A percentile compares a stretch with the other conserved stretches of the same genome.
phyloP scores from a whole-genome alignment of 164 flowering plant genomes.

The Vitis amurensis region DNA sequence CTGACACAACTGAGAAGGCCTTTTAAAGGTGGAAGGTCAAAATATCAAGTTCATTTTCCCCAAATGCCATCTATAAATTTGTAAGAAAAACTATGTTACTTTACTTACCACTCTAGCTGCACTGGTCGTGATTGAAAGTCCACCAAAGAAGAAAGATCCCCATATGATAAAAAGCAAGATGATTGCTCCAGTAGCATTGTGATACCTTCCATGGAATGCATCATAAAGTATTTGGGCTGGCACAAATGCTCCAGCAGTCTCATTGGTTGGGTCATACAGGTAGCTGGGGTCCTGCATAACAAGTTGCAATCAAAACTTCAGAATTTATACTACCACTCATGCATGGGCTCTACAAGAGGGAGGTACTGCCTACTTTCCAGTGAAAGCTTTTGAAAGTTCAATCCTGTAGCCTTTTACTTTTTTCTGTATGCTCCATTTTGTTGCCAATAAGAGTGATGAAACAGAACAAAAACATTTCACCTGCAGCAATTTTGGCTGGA shows the following conservation, averaged over 20 bases:
- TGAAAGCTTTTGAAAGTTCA: no score
- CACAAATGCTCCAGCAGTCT: constrained; percentile 67
- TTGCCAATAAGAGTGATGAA: no score
- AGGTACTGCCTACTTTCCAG: no score
- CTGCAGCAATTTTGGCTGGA: no score
- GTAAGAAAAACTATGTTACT: neutral
- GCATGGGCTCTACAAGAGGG: neutral
- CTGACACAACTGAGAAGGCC: neutral
- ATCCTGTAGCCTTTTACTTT: no score
- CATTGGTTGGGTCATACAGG: constrained; percentile 54
- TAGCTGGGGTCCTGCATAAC: constrained; percentile 52
- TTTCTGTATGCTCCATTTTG: no score
- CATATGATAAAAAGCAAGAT: constrained; percentile 56
- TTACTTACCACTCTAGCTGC: constrained; percentile 59
- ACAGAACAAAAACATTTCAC: no score
- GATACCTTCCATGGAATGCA: constrained; percentile 67
- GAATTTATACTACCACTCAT: neutral
- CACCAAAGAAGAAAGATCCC: constrained; percentile 81
- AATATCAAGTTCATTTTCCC: neutral
- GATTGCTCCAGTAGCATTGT: constrained; percentile 59
- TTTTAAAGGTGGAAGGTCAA: neutral
- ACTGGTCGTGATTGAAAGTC: constrained; percentile 76
- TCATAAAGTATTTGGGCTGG: constrained; percentile 78
- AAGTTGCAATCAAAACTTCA: neutral
- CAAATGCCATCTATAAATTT: neutral